Conservation (phyloP, 345 rosid genomes). For the Eucalyptus cloeziana region DNA sequence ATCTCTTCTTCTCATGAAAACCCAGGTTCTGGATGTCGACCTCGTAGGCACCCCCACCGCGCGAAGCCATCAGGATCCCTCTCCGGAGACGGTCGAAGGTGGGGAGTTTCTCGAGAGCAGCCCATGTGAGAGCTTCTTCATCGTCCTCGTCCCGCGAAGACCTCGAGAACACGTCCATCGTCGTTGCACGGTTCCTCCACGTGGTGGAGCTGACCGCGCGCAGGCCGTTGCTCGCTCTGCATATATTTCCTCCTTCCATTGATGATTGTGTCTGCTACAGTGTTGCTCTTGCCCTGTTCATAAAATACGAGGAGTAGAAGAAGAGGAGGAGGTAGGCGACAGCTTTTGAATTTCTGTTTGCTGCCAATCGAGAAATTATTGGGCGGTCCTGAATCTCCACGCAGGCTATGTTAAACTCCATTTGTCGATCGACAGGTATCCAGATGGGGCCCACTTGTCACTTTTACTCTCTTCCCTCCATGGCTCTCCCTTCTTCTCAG, state of each 20-base stretch:
- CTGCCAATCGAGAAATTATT: background rate
- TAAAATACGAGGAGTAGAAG: background rate
- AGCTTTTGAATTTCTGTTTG: background rate
- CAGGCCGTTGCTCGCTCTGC: constrained; percentile 1
- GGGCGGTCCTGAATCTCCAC: too few relatives aligned
- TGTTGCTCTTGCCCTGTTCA: background rate
- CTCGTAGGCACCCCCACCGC: constrained; percentile 4
- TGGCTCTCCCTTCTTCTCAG: too few relatives aligned
- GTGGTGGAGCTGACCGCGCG: background rate
- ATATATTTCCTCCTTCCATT: constrained; percentile 1
- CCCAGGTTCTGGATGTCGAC: constrained; percentile 7
- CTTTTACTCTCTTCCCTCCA: too few relatives aligned
- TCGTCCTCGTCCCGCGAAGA: constrained; percentile 38
- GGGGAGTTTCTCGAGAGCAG: constrained; percentile 48
- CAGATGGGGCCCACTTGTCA: too few relatives aligned
- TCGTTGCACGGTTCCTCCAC: constrained; percentile 3
- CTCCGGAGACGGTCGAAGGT: constrained; percentile 29
- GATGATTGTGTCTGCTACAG: background rate
- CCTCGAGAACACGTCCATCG: constrained; percentile 13
- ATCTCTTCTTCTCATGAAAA: background rate
- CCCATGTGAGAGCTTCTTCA: constrained; percentile 50
- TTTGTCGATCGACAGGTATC: too few relatives aligned
- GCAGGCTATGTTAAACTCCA: too few relatives aligned
- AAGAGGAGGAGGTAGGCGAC: background rate
- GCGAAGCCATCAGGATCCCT: constrained; percentile 14